Conservation (phyloP, 331 rosid genomes). For the Rhamnella rubrinervis region DNA sequence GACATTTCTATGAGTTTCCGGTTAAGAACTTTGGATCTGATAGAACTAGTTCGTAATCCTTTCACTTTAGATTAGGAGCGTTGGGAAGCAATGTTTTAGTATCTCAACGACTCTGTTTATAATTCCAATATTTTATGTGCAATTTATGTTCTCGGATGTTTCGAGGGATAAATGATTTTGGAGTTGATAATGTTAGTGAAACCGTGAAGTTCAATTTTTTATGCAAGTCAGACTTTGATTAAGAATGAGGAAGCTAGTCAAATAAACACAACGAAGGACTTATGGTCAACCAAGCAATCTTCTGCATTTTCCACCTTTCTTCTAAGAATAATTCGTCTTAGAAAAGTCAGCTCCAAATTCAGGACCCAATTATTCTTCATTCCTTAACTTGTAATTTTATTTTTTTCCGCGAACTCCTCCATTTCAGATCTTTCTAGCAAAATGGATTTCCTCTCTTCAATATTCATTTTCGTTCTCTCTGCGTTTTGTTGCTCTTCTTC, state of each 20-base stretch:
- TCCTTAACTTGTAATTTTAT: neutral
- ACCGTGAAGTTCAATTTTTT: no score
- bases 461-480: conserved; percentile 21
- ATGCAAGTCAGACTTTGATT: no score
- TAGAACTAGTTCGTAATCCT: no score
- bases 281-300: neutral
- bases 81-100: no score
- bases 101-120: no score
- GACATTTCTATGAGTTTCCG: no score
- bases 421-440: conserved; percentile 8
- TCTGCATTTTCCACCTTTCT: neutral
- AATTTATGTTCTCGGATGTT: no score
- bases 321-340: neutral
- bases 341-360: neutral
- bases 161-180: no score
- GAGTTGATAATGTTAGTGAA: no score
- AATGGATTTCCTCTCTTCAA: conserved; percentile 41
- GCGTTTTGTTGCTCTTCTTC: conserved; percentile 23
- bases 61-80: no score
- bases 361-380: neutral
- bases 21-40: no score
- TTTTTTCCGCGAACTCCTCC: neutral
- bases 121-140: no score
- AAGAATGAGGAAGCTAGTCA: neutral
- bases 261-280: neutral